Evolutionary conservation across 768 basidiomycete species (phyloP).

Genomic region (Daedalea quercina): DNA sequence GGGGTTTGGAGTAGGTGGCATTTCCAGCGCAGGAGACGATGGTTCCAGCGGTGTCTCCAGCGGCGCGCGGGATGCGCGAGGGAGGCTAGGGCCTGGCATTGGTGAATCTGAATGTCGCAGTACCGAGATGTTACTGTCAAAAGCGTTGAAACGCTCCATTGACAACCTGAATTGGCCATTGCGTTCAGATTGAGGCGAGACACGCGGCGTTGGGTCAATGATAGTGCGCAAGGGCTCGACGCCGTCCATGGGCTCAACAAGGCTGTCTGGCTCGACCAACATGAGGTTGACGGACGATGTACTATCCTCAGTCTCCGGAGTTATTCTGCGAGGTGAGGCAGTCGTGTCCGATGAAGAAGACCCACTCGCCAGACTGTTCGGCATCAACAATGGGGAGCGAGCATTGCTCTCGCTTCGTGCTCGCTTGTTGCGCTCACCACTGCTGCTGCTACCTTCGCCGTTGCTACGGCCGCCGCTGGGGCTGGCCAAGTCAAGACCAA

Average conservation of each 20-base stretch:
- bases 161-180: background rate
- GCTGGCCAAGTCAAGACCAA: slow-evolving; percentile 1
- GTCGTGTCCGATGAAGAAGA: background rate
- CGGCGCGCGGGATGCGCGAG: background rate
- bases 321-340: background rate
- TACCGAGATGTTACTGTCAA: slow-evolving; percentile 3
- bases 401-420: slow-evolving; percentile 1
- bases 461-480: background rate
- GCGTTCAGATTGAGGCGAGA: background rate
- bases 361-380: background rate
- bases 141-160: slow-evolving; percentile 3
- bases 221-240: background rate
- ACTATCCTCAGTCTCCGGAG: background rate
- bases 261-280: background rate
- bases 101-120: slow-evolving; percentile 3
- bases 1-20: background rate
- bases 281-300: background rate
- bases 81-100: background rate
- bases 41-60: background rate
- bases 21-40: background rate
- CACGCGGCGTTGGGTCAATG: background rate
- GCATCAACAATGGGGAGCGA: background rate
- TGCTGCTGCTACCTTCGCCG: background rate
- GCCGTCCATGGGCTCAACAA: background rate
- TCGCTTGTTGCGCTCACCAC: slow-evolving; percentile 1